These are phyloP conservation scores for Emiliania huxleyi DNA, from an alignment of 78 protist genomes.

Conservation along the genomic window DNA sequence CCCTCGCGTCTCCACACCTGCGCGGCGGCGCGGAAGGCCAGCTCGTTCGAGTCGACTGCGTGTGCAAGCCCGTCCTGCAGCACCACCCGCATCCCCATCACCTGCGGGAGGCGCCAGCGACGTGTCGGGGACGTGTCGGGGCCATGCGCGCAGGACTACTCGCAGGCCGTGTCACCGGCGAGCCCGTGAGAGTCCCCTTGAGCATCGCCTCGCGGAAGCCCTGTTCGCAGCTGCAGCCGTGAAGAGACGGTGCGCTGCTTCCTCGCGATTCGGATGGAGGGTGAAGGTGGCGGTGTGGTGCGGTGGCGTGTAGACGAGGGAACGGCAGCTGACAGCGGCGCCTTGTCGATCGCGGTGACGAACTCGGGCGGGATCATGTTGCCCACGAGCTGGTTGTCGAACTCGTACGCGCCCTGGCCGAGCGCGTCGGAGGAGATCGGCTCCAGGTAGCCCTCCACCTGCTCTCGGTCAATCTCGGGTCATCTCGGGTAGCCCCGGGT, in stretches of 20 bases:
- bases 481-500: no score
- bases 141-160: slow-evolving; percentile 65
- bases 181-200: neutral
- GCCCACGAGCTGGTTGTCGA: slow-evolving; percentile 74
- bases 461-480: no score
- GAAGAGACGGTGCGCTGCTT: neutral
- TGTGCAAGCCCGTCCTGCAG: slow-evolving; percentile 75
- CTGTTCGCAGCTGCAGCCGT: no score
- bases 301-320: no score
- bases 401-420: slow-evolving; percentile 48
- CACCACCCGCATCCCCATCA: slow-evolving; percentile 75
- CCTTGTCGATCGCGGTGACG: slow-evolving; percentile 73
- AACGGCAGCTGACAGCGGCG: neutral
- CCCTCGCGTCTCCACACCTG: no score
- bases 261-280: neutral
- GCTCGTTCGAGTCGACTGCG: slow-evolving; percentile 89
- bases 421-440: slow-evolving; percentile 59
- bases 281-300: neutral
- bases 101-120: neutral
- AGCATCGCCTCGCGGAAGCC: slow-evolving; percentile 20
- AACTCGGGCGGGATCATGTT: slow-evolving; percentile 81
- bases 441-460: slow-evolving; percentile 60
- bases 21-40: slow-evolving; percentile 89
- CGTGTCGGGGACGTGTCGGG: no score
- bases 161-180: slow-evolving; percentile 10